Percentiles rank a stretch among this genome's conserved stretches.
phyloP scores from a whole-genome alignment of 768 basidiomycete genomes.

The Suillus brevipes region DNA sequence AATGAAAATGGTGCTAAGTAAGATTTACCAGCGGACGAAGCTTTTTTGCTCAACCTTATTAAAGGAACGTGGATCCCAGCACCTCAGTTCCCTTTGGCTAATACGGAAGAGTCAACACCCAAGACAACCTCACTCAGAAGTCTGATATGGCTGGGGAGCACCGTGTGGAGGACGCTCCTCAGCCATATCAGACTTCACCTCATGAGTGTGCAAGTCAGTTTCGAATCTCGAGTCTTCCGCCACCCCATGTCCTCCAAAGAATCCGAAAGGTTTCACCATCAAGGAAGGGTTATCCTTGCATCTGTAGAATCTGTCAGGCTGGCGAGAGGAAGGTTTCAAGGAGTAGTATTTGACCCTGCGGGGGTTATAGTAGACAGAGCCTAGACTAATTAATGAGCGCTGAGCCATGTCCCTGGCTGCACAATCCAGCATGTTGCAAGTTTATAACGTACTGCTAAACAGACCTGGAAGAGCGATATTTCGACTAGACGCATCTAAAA shows the following conservation, averaged over 20 bases:
- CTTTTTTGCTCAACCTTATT: too few species aligned
- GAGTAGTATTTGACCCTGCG: not conserved
- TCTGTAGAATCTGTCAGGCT: not conserved
- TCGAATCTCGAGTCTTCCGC: not conserved
- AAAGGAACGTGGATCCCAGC: too few species aligned
- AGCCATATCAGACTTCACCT: not conserved
- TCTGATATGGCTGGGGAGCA: too few species aligned
- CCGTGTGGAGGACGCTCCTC: not conserved
- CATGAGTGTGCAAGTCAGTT: not conserved
- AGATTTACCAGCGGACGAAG: too few species aligned
- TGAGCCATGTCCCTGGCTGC: not conserved
- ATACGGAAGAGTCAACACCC: not conserved
- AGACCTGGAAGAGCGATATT: not conserved
- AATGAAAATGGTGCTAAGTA: too few species aligned
- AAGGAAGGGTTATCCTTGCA: too few species aligned
- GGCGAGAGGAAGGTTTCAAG: not conserved
- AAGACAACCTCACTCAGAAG: not conserved
- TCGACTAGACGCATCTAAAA: too few species aligned
- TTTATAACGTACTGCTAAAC: not conserved
- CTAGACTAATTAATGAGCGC: not conserved
- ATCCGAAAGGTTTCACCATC: too few species aligned
- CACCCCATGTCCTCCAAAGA: too few species aligned
- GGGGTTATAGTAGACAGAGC: not conserved
- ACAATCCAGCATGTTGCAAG: not conserved
- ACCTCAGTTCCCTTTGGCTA: too few species aligned